Base-by-base conservation (phyloP, 2,329 filamentous ascomycete genomes). In the Atkinsonella hypoxylon region DNA sequence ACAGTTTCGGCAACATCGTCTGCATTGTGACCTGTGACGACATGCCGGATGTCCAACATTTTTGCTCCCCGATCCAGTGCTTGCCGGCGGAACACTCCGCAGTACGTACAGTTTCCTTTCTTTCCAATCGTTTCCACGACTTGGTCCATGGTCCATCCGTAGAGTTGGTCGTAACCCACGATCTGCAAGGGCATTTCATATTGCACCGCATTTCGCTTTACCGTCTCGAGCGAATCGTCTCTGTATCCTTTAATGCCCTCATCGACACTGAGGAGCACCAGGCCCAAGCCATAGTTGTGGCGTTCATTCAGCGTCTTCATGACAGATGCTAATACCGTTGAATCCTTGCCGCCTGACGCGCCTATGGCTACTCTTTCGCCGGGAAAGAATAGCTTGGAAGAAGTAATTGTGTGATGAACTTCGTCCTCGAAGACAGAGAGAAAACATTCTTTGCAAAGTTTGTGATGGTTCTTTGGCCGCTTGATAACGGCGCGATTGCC, bases 71-170 rank as follows among this genome's bases (percentile, higher is more conserved):
- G 82, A 65, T 98, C 93, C 34, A 98, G 75, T 1, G 93, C 93
- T 70, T 98, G 93, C 52, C 94, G 79, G 49, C 93, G 78, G 64
- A 98, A 98, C 17, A 98, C 93, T 13, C 93, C 93, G 62, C 93
- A 98, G 63, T 98, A 98, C 31, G 94, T 98, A 76, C 93, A 98
- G 68, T 98, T 98, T 31, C 91, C 90, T 67, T 96, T 97, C 72
- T 96, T 97, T 13, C 93, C 93, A 47, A 98, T 87, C 45, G 91
- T 88, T 61, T 90, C 87, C 4, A 98, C 94, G 10, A 98, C 93
- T 63, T 97, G 89, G 62, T 98, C 93, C 93, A 98, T 98, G 1
- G 90, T 96, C 93, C 93, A 98, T 9, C 91, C 93, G 65, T 98
- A 98, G 10, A 98, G 74, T 61, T 96, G 87, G 49, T 84, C 85